These are phyloP conservation scores for Silene noctiflora DNA, from an alignment of 179 eudicot genomes.

Conservation along the genomic window DNA sequence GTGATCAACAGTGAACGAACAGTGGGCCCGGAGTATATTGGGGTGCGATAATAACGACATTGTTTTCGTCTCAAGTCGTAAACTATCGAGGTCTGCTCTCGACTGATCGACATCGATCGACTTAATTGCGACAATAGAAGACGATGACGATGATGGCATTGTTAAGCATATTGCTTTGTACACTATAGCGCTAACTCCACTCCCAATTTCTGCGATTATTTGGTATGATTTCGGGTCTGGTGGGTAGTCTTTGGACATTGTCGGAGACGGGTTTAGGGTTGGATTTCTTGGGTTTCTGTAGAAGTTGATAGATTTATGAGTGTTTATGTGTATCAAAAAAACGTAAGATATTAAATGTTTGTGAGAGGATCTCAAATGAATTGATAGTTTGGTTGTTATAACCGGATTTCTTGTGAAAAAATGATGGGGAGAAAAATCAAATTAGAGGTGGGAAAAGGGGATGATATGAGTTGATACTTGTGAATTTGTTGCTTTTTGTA, in stretches of 20 bases:
- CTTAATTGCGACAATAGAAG: constrained; percentile 58
- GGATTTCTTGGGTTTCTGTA: background rate
- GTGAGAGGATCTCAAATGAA: background rate
- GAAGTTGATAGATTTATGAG: background rate
- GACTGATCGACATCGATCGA: constrained; percentile 63
- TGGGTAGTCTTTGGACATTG: constrained; percentile 40
- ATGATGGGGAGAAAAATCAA: constrained; percentile 6
- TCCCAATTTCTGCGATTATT: constrained; percentile 55
- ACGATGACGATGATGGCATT: constrained; percentile 36
- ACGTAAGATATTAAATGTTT: background rate
- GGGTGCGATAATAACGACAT: constrained; percentile 77
- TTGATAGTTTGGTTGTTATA: background rate
- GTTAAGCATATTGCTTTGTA: constrained; percentile 60
- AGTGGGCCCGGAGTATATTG: constrained; percentile 63
- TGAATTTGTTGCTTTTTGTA: constrained; percentile 11
- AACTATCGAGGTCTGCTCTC: constrained; percentile 43
- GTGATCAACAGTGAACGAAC: constrained; percentile 59
- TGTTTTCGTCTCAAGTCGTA: constrained; percentile 53
- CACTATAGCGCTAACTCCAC: constrained; percentile 63
- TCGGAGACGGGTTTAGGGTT: background rate
- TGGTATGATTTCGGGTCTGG: constrained; percentile 52
- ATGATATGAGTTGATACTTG: constrained; percentile 9
- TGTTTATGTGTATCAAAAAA: background rate
- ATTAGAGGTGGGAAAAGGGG: constrained; percentile 10
- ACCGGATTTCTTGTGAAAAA: constrained; percentile 13